Evolutionary conservation across 2,329 filamentous ascomycete genomes (phyloP).

Genomic region (Aspergillus sp.): DNA sequence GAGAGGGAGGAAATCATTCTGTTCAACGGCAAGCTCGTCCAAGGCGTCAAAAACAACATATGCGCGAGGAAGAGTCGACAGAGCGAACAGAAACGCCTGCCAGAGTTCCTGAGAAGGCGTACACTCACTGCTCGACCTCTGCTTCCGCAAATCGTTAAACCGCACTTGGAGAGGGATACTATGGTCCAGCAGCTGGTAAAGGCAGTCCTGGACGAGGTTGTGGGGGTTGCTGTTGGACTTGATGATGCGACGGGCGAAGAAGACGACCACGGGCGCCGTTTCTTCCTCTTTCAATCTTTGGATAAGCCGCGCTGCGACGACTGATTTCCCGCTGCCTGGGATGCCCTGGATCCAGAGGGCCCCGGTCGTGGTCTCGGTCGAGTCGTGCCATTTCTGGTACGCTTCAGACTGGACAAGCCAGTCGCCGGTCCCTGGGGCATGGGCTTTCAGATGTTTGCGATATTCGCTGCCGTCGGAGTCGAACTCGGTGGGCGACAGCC

Average conservation of each 20-base stretch:
- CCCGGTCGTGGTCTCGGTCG: not conserved
- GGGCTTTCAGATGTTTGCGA: slow-evolving; percentile 8
- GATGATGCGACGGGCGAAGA: slow-evolving; percentile 26
- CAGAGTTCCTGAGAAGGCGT: slow-evolving; percentile 2
- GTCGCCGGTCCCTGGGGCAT: slow-evolving; percentile 16
- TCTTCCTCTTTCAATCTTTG: slow-evolving; percentile 4
- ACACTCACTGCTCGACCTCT: not conserved
- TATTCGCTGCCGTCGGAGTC: slow-evolving; percentile 4
- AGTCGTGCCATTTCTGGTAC: slow-evolving; percentile 15
- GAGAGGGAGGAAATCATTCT: slow-evolving; percentile 35
- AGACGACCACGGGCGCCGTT: slow-evolving; percentile 10
- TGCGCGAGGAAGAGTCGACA: slow-evolving; percentile 18
- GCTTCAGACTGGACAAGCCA: slow-evolving; percentile 16
- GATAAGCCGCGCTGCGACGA: slow-evolving; percentile 21
- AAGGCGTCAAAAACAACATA: slow-evolving; percentile 48
- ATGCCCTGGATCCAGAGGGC: slow-evolving; percentile 25
- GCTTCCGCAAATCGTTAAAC: not conserved
- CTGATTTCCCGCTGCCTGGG: slow-evolving; percentile 25
- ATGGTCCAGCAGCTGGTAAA: slow-evolving; percentile 12
- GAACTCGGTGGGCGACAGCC: slow-evolving; percentile 11
- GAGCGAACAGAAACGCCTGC: not conserved
- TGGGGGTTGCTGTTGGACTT: slow-evolving; percentile 16
- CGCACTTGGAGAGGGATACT: slow-evolving; percentile 3
- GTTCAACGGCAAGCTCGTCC: slow-evolving; percentile 49
- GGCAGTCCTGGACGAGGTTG: slow-evolving; percentile 15